Evolutionary conservation across 805 yeast genomes (phyloP), one percentile per base, ranked within the genome.

Genomic region (Candida hispaniensis): DNA sequence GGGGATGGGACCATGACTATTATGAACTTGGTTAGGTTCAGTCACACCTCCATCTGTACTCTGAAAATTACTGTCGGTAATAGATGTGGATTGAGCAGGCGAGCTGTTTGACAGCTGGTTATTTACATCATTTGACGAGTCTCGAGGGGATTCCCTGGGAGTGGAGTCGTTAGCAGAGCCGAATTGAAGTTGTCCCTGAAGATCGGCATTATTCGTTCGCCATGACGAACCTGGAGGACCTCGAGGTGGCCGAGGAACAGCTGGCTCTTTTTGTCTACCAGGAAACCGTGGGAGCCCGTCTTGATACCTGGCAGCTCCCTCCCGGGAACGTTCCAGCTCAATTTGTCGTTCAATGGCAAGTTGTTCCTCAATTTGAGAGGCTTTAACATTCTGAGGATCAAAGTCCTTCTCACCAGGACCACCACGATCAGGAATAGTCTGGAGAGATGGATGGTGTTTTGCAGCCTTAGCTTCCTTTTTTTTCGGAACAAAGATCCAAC

Each of bases 401-500:
- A n/a, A n/a, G n/a, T n/a, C n/a, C n/a, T n/a, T n/a, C n/a, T n/a
- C n/a, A n/a, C n/a, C n/a, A n/a, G n/a, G 34, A 7, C 28, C 22
- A 7, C 28, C 28, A 17, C 18, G 28, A 25, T 32, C 36, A 6
- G 23, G 22, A 18, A 32, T 32, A 2, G 36, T 18, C 6, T 28
- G 28, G 11, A 32, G 29, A n/a, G 26, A 14, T 4, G 18, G 5
- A 8, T 17, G 21, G 27, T 35, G 35, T 14, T 27, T 29, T 25
- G 23, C 29, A 34, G 23, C 36, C 26, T 35, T 41, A 39, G 41
- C 39, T 45, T 43, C 47, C 47, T 51, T 21, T 47, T 42, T 32
- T 51, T 44, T 22, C 60, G 47, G 44, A 57, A 56, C 23, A 57
- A 52, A 10, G 61, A 55, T 26, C 60, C 60, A 7, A 57, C 57